phyloP scores from a whole-genome alignment of 345 rosid genomes.

The Pistacia vera region DNA sequence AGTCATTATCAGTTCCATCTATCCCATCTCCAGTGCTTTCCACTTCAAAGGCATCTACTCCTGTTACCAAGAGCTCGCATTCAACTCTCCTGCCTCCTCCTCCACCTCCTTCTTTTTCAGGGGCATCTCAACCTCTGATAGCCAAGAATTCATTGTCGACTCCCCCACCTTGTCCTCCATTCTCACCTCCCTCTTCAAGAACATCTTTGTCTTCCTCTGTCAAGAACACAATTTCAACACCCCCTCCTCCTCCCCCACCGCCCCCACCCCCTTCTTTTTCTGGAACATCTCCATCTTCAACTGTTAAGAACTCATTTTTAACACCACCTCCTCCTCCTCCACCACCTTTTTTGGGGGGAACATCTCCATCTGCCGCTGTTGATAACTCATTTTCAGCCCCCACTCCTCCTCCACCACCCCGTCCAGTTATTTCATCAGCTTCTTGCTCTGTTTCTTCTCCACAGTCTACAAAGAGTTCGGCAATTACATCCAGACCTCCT shows the following conservation, averaged over 20 bases:
- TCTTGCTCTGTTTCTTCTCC: constrained; percentile 32
- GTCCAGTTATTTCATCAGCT: constrained; percentile 26
- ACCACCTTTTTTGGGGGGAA: constrained; percentile 12
- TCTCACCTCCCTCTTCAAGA: background rate
- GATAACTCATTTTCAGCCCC: constrained; percentile 19
- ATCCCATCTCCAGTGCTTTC: constrained; percentile 27
- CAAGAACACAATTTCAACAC: constrained; percentile 13
- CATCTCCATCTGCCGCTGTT: constrained; percentile 6
- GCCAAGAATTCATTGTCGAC: constrained; percentile 17
- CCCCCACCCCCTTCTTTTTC: constrained; percentile 6
- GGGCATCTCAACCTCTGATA: constrained; percentile 20
- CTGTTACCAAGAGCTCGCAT: constrained; percentile 8
- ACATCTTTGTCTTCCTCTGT: constrained; percentile 16
- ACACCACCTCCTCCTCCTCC: constrained; percentile 19
- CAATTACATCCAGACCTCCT: constrained; percentile 35
- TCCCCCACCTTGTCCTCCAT: constrained; percentile 26
- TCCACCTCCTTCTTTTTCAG: constrained; percentile 24
- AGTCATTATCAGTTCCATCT: constrained; percentile 9
- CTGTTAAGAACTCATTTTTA: constrained; percentile 6
- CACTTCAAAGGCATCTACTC: constrained; percentile 3
- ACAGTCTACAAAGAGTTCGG: constrained; percentile 18
- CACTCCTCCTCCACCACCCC: constrained; percentile 33
- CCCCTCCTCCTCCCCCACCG: constrained; percentile 28
- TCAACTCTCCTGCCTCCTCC: constrained; percentile 25
- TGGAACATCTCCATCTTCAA: constrained; percentile 16